Percentiles rank a stretch among this genome's conserved stretches.
phyloP scores from a whole-genome alignment of 2,329 filamentous ascomycete species.

The Penicillium occitanis region DNA sequence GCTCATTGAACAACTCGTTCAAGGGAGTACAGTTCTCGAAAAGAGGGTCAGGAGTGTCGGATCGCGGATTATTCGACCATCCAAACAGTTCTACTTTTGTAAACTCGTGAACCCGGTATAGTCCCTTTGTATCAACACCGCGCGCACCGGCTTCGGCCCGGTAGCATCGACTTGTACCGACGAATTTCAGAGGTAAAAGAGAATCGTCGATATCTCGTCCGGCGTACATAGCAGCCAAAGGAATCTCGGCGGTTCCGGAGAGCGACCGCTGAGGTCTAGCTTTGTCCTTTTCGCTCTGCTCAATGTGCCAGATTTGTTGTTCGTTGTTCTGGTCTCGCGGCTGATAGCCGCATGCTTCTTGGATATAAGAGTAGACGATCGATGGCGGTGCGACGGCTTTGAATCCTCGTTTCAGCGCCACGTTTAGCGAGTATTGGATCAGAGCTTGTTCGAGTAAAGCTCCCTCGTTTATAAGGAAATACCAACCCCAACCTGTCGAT shows the following conservation, averaged over 20 bases:
- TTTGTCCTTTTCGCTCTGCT: constrained; percentile 64
- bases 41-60: constrained; percentile 23
- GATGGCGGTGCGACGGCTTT: constrained; percentile 78
- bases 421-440: constrained; percentile 76
- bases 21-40: constrained; percentile 23
- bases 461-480: constrained; percentile 88
- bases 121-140: constrained; percentile 85
- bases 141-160: constrained; percentile 90
- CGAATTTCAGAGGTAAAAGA: constrained; percentile 72
- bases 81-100: constrained; percentile 98
- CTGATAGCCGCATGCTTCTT: constrained; percentile 88
- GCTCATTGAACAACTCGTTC: constrained; percentile 70
- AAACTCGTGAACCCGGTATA: constrained; percentile 98
- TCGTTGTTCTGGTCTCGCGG: constrained; percentile 87
- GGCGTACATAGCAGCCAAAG: constrained; percentile 86
- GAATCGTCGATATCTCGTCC: constrained; percentile 64
- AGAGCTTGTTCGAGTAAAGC: constrained; percentile 94
- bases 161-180: constrained; percentile 89
- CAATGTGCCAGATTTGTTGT: constrained; percentile 83
- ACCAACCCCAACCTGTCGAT: constrained; percentile 96
- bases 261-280: constrained; percentile 71
- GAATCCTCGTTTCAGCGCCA: constrained; percentile 75
- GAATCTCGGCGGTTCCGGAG: constrained; percentile 90
- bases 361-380: constrained; percentile 89
- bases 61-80: constrained; percentile 66